Conservation (phyloP, 441 rosid genomes). For the Arabidopsis hybrid region DNA sequence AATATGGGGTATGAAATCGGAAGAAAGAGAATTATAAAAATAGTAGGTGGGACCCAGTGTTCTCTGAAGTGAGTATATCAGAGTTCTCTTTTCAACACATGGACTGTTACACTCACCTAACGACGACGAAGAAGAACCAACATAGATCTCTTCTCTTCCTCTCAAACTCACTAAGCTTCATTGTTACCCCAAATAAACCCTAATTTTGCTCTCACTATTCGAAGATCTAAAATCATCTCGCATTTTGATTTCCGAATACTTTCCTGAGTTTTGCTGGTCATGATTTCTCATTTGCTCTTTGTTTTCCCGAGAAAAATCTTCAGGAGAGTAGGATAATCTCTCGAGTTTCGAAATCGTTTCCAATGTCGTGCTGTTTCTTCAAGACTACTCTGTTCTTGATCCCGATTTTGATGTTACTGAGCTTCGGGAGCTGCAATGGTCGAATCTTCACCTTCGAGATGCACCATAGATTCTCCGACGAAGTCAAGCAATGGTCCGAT, state of each 20-base stretch:
- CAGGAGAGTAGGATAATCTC: slow-evolving; percentile 39
- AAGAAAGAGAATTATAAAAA: slow-evolving; percentile 8
- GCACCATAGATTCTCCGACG: slow-evolving; percentile 83
- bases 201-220: slow-evolving; percentile 26
- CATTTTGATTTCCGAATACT: slow-evolving; percentile 12
- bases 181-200: slow-evolving; percentile 4
- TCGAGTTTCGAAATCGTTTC: slow-evolving; percentile 9
- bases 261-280: slow-evolving; percentile 19
- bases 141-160: slow-evolving; percentile 29
- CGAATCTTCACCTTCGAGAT: slow-evolving; percentile 84
- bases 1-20: slow-evolving; percentile 9
- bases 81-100: slow-evolving; percentile 31
- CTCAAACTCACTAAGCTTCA: slow-evolving; percentile 8
- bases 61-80: slow-evolving; percentile 11
- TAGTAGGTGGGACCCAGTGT: slow-evolving; percentile 23
- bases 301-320: slow-evolving; percentile 37
- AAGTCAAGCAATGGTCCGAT: slow-evolving; percentile 62
- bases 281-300: slow-evolving; percentile 34
- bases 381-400: slow-evolving; percentile 51
- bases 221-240: slow-evolving; percentile 27
- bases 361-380: slow-evolving; percentile 48
- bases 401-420: slow-evolving; percentile 45
- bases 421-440: slow-evolving; percentile 49
- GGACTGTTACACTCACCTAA: slow-evolving; percentile 48
- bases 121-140: slow-evolving; percentile 28